A percentile compares a stretch with the other conserved stretches of the same genome.
Conservation (phyloP, 176 grass and related monocot species). For the Sorghum bicolor region DNA sequence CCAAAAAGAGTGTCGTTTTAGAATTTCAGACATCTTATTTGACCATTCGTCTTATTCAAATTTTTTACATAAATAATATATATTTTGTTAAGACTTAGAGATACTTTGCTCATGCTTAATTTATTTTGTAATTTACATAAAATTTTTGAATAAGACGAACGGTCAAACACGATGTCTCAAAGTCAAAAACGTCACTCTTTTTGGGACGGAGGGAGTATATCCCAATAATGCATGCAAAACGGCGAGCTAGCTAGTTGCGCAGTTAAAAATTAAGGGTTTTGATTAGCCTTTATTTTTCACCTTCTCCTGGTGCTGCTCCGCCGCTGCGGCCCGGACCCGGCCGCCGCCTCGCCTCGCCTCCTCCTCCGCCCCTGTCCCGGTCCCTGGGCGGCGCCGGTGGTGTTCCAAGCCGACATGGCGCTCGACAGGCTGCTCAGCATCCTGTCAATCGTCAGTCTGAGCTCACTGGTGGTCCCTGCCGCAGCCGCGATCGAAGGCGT, state of each 20-base stretch:
- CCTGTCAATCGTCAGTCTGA: slow-evolving; percentile 26
- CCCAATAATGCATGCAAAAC: not conserved
- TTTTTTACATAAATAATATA: no score
- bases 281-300: slow-evolving; percentile 26
- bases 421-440: slow-evolving; percentile 41
- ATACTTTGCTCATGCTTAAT: no score
- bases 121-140: no score
- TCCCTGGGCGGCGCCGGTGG: not conserved
- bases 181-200: no score
- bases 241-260: slow-evolving; percentile 3
- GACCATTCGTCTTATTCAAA: no score
- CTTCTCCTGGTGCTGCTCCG: slow-evolving; percentile 43
- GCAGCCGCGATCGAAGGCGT: not conserved
- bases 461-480: not conserved
- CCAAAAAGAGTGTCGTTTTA: no score
- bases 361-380: not conserved
- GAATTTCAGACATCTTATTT: no score
- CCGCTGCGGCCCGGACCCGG: slow-evolving; percentile 6
- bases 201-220: no score
- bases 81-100: no score
- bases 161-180: no score
- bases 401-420: slow-evolving; percentile 17
- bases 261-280: slow-evolving; percentile 3
- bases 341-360: not conserved
- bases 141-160: no score